Base-by-base conservation (phyloP, 345 rosid species). In the Linum usitatissimum region DNA sequence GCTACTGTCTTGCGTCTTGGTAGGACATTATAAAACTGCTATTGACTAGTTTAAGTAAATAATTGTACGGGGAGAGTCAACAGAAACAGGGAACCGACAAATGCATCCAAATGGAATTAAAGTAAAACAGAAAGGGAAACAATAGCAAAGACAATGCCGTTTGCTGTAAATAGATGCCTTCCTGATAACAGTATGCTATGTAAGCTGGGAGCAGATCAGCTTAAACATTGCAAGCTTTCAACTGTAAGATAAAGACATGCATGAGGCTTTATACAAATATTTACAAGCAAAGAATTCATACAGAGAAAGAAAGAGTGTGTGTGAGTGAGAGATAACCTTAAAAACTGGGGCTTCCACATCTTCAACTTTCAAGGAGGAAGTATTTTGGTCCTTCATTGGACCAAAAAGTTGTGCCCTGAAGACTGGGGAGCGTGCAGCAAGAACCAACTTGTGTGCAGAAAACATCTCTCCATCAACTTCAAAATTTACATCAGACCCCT, bases 361-460 rank as follows among this genome's bases (percentile, higher is more conserved):
- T 64, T 73, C 72, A 64, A 73, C 68, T 60, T 68, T 68, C 18
- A 73, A 68, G 66, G 62, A 68, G 21, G 5, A 42, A 30, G 76
- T 73, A 55, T 68, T 73, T 51, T 55, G 72, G 61, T 68, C 76
- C 63, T 68, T 73, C 76, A 73, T 68, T 19, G 76, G 76, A 56
- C 76, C 76, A 73, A 73, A 73, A 40, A 73, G 69, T 57, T 73
- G 76, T 21, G 72, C 76, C 54, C 64, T 60, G 39, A 73, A 73
- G 17, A 73, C 76, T 54, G 76, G 72, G 2, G 76, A 73, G 14
- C 76, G 66, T 18, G 66, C 69, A 40, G 76, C 72, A 57, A 73
- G 76, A 49, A 73, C 71, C 60, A 73, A 56, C 53, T 73, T 73
- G 66, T 73, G 76, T n/a, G 72, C 69, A 60, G 76, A 30, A 68